Percentiles rank a stretch among this genome's conserved stretches.
These are phyloP conservation scores for Alternaria atra DNA, from an alignment of 2,329 filamentous ascomycete species.

Conservation along the genomic window DNA sequence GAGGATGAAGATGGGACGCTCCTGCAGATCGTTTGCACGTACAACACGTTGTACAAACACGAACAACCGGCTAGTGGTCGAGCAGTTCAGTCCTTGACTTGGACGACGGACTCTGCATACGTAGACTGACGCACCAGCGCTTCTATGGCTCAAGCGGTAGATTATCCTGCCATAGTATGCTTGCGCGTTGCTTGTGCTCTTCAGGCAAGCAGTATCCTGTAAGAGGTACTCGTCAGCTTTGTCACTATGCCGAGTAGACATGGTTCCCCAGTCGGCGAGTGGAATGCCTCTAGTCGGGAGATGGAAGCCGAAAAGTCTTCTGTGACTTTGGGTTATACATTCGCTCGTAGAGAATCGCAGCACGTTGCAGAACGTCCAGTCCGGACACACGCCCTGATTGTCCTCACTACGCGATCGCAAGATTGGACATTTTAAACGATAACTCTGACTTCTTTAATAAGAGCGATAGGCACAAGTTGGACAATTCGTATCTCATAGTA, in stretches of 20 bases:
- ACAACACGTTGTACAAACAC: background rate
- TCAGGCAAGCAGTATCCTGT: background rate
- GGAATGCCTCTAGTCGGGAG: too few relatives aligned
- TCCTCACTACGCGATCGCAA: too few relatives aligned
- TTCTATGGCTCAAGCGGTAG: background rate
- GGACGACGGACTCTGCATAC: background rate
- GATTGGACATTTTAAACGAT: too few relatives aligned
- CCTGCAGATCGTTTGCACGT: background rate
- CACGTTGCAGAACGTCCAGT: too few relatives aligned
- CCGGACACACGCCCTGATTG: too few relatives aligned
- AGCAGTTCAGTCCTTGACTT: background rate
- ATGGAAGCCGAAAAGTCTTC: too few relatives aligned
- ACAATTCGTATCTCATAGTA: too few relatives aligned
- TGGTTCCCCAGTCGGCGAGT: background rate
- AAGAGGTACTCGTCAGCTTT: background rate
- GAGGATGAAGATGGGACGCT: slow-evolving; percentile 24
- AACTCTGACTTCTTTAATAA: too few relatives aligned
- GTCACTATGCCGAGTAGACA: background rate
- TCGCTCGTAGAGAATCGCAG: too few relatives aligned
- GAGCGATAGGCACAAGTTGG: too few relatives aligned
- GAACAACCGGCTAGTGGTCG: background rate
- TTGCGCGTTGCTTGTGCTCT: background rate
- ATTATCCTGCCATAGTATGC: background rate
- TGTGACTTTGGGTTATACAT: too few relatives aligned
- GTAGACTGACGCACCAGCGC: background rate